These are phyloP conservation scores for Cercospora nicotianae DNA, from an alignment of 2,329 filamentous ascomycete species.

Conservation along the genomic window DNA sequence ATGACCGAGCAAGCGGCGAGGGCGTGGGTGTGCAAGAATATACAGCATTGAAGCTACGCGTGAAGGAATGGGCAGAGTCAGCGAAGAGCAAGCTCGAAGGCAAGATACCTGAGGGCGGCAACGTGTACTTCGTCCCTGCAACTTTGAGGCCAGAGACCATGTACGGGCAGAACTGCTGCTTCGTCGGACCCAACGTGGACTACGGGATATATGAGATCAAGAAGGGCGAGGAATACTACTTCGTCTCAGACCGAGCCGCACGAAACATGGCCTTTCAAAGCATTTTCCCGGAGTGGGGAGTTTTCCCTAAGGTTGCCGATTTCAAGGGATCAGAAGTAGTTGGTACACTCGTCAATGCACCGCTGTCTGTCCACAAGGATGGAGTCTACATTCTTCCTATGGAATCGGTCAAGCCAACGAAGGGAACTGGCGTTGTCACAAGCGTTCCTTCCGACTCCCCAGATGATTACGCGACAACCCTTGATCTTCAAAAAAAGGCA, in stretches of 20 bases:
- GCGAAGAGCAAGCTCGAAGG: constrained; percentile 70
- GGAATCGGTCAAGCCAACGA: constrained; percentile 87
- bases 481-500: constrained; percentile 88
- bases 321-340: constrained; percentile 76
- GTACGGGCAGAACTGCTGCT: constrained; percentile 97
- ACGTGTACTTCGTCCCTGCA: constrained; percentile 86
- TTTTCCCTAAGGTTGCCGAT: constrained; percentile 71
- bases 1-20: constrained; percentile 78
- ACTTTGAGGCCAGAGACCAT: constrained; percentile 95
- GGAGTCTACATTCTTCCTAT: constrained; percentile 84
- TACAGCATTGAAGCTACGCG: constrained; percentile 85
- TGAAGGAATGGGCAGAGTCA: constrained; percentile 81
- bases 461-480: constrained; percentile 88
- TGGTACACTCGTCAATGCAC: constrained; percentile 85
- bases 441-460: constrained; percentile 94
- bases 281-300: constrained; percentile 74
- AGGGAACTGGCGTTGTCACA: constrained; percentile 95
- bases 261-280: constrained; percentile 97
- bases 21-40: constrained; percentile 88
- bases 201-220: constrained; percentile 83
- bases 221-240: constrained; percentile 67
- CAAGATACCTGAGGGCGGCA: constrained; percentile 75
- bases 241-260: constrained; percentile 78
- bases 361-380: constrained; percentile 79
- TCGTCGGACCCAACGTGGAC: constrained; percentile 83